phyloP scores from a whole-genome alignment of 208 protist genomes.

The Crithidia bombi region DNA sequence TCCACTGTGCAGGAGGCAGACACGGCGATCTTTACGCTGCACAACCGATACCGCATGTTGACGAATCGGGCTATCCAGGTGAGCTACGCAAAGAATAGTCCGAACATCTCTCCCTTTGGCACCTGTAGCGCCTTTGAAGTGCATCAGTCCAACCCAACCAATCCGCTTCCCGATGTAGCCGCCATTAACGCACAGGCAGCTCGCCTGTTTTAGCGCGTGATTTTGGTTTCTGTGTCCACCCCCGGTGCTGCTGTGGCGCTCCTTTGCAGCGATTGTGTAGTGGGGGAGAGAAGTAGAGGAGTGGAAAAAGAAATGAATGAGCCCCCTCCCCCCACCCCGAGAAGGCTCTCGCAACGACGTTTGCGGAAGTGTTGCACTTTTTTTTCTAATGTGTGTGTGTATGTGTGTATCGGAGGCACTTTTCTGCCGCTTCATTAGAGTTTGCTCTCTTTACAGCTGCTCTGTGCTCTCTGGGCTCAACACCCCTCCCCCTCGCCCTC shows the following conservation, averaged over 20 bases:
- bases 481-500: no score
- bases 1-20: conserved; percentile 83
- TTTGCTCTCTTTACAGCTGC: no score
- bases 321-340: no score
- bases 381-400: conserved; percentile 3
- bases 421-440: no score
- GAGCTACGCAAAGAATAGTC: conserved; percentile 90
- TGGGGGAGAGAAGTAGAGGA: no score
- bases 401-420: background rate
- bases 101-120: conserved; percentile 85
- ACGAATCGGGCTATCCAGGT: conserved; percentile 89
- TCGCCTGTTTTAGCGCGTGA: conserved; percentile 37
- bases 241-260: no score
- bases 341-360: background rate
- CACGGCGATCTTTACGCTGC: conserved; percentile 88
- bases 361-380: background rate
- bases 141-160: conserved; percentile 83
- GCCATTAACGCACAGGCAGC: conserved; percentile 33
- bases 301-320: no score
- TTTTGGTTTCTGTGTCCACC: background rate
- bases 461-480: no score
- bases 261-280: no score
- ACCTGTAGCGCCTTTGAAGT: conserved; percentile 79
- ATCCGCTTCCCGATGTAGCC: conserved; percentile 83
- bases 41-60: conserved; percentile 90